phyloP scores from a whole-genome alignment of 2,329 filamentous ascomycete species.

The Polychaeton citri region DNA sequence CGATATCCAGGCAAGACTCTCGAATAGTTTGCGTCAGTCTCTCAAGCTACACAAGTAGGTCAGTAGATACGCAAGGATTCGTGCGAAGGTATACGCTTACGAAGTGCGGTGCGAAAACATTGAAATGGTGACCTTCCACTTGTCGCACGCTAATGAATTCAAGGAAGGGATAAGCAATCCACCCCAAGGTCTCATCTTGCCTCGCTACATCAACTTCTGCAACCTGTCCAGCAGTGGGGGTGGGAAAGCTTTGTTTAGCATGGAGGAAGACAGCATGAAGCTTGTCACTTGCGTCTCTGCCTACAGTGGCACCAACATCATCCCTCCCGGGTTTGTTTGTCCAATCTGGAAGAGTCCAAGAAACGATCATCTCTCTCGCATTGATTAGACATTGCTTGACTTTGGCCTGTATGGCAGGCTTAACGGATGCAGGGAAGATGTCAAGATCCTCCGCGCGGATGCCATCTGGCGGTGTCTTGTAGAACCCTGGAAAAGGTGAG shows the following conservation, averaged over 20 bases:
- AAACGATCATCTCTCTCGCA: not conserved
- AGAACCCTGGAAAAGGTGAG: not conserved
- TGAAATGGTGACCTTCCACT: not conserved
- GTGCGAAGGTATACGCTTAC: no score
- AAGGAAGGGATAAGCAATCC: not conserved
- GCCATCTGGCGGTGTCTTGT: not conserved
- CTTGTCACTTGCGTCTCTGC: no score
- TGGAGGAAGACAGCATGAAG: no score
- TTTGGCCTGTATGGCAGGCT: not conserved
- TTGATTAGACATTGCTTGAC: not conserved
- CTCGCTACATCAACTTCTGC: not conserved
- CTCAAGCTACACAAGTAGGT: no score
- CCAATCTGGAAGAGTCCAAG: not conserved
- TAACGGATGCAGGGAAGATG: not conserved
- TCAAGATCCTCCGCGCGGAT: not conserved
- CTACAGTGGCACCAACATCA: no score
- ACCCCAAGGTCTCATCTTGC: not conserved
- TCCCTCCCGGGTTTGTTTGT: no score
- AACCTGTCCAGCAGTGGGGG: not conserved
- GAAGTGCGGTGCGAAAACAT: not conserved
- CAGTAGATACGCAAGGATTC: no score
- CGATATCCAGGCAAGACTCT: no score
- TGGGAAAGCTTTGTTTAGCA: no score
- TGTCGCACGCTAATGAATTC: not conserved
- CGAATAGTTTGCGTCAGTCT: no score